A percentile compares a stretch with the other conserved stretches of the same genome.
Conservation (phyloP, 257 asterid species). For the Penstemon barbatus region DNA sequence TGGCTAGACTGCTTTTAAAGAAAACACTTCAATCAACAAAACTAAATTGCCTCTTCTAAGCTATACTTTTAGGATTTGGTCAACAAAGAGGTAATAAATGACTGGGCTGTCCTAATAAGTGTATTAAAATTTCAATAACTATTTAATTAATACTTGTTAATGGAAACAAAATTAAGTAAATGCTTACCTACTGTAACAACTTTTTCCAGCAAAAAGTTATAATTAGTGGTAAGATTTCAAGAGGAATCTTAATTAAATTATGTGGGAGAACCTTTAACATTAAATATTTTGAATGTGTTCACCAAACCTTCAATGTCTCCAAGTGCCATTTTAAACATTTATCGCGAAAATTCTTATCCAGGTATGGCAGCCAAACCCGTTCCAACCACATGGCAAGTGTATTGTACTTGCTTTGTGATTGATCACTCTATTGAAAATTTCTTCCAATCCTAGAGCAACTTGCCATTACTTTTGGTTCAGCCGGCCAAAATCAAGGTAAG, state of each 20-base stretch:
- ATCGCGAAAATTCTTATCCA: not conserved
- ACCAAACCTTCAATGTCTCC: not conserved
- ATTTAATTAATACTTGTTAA: not conserved
- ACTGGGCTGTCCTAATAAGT: not conserved
- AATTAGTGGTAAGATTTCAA: not conserved
- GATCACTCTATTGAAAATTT: too few relatives aligned
- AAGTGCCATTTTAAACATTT: too few relatives aligned
- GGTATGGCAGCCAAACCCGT: too few relatives aligned
- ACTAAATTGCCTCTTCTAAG: not conserved
- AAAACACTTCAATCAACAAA: not conserved
- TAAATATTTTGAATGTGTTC: not conserved
- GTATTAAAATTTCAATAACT: not conserved
- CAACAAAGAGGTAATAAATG: not conserved
- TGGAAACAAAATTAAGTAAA: not conserved
- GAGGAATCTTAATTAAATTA: not conserved
- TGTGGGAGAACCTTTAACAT: not conserved
- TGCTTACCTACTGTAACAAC: not conserved
- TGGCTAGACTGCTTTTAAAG: not conserved
- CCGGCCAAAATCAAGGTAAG: too few relatives aligned
- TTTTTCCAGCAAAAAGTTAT: not conserved
- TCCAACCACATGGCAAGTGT: too few relatives aligned
- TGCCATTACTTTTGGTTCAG: too few relatives aligned
- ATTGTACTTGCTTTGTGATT: too few relatives aligned
- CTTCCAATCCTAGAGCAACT: not conserved
- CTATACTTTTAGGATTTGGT: not conserved